Percentiles rank a stretch among this genome's conserved stretches.
phyloP scores from a whole-genome alignment of 805 yeast genomes.

The Schizosaccharomyces octosporus region DNA sequence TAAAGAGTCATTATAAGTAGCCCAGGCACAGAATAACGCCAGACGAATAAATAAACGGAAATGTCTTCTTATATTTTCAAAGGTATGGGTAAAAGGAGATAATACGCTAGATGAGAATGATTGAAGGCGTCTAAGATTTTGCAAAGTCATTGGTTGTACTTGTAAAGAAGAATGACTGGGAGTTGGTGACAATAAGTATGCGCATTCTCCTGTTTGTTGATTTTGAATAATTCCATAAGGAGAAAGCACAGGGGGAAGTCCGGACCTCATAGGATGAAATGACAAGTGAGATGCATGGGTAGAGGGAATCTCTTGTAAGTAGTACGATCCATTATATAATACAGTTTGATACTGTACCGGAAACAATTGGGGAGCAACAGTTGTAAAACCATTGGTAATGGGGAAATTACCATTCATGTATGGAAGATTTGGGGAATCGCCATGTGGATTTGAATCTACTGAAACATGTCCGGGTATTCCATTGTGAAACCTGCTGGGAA shows the following conservation, averaged over 20 bases:
- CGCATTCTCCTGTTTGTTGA: background rate
- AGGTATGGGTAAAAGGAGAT: background rate
- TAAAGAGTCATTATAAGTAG: background rate
- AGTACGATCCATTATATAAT: background rate
- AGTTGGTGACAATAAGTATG: background rate
- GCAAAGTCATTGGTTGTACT: too few relatives aligned
- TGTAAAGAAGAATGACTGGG: background rate
- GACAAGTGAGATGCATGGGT: background rate
- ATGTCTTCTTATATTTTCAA: background rate
- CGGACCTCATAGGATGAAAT: background rate
- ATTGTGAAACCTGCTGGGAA: too few relatives aligned
- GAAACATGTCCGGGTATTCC: too few relatives aligned
- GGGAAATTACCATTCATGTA: background rate
- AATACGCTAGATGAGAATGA: background rate
- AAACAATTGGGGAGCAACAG: background rate
- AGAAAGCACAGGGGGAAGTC: background rate
- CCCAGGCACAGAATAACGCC: background rate
- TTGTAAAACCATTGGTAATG: background rate
- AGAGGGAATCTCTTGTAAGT: background rate
- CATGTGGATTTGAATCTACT: too few relatives aligned
- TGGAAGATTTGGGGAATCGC: background rate
- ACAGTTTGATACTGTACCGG: background rate
- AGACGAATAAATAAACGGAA: background rate
- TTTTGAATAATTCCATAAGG: background rate
- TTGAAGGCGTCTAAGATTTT: too few relatives aligned